A percentile compares a stretch with the other conserved stretches of the same genome.
These are phyloP conservation scores for Porphyrellus cyaneotinctus DNA, from an alignment of 768 basidiomycete species.

Conservation along the genomic window DNA sequence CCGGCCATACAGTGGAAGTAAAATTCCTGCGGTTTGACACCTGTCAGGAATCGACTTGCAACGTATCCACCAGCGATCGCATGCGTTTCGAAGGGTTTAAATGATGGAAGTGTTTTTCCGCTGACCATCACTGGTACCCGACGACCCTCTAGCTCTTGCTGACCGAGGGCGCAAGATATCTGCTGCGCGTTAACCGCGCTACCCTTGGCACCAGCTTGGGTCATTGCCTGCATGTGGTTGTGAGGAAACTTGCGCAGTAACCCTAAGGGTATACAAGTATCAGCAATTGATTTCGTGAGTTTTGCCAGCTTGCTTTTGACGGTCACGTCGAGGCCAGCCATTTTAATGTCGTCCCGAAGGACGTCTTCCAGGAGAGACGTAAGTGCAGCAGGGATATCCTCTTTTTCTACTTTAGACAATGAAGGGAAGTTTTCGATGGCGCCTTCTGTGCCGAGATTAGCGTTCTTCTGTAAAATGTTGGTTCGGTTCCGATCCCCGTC, in stretches of 20 bases:
- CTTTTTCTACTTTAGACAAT: constrained; percentile 44
- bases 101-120: constrained; percentile 96
- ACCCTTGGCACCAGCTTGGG: constrained; percentile 95
- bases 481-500: constrained; percentile 70
- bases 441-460: constrained; percentile 75
- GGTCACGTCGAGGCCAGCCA: constrained; percentile 93
- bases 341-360: constrained; percentile 91
- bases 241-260: constrained; percentile 92
- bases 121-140: constrained; percentile 99
- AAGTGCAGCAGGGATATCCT: constrained; percentile 56
- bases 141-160: constrained; percentile 97
- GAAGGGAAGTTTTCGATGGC: constrained; percentile 91
- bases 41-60: constrained; percentile 97
- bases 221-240: constrained; percentile 99
- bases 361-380: constrained; percentile 81
- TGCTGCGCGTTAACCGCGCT: constrained; percentile 96
- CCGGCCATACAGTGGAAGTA: constrained; percentile 99
- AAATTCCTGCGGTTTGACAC: constrained; percentile 97
- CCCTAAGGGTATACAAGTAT: constrained; percentile 79
- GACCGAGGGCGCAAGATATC: constrained; percentile 96
- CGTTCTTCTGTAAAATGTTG: constrained; percentile 61
- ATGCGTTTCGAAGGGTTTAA: constrained; percentile 95
- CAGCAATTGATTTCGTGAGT: constrained; percentile 87
- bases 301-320: constrained; percentile 83
- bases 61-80: constrained; percentile 98